phyloP scores from a whole-genome alignment of 495 filamentous ascomycete species.

The Chaetomium tenue region DNA sequence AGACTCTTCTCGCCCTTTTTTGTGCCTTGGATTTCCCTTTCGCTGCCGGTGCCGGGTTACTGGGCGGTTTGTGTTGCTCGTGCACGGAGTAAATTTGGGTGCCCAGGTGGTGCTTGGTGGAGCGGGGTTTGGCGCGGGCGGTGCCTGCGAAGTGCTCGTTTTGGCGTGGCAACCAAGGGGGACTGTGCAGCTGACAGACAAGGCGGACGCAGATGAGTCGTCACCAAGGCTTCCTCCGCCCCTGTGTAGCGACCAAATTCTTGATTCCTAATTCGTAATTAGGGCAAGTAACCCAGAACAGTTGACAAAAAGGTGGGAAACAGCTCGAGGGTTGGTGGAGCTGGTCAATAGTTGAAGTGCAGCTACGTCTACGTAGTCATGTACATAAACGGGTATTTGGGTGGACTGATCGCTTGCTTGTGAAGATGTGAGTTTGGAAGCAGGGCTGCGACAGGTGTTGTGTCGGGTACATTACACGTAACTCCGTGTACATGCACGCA shows the following conservation, averaged over 20 bases:
- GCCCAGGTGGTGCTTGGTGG: slow-evolving; percentile 21
- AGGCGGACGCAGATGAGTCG: background rate
- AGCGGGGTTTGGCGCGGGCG: slow-evolving; percentile 28
- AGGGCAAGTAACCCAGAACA: background rate
- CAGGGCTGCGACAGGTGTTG: too few relatives aligned
- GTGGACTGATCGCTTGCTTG: background rate
- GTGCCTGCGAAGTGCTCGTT: slow-evolving; percentile 16
- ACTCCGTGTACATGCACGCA: too few relatives aligned
- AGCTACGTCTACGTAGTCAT: too few relatives aligned
- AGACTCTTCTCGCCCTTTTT: slow-evolving; percentile 15
- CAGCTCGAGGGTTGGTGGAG: background rate
- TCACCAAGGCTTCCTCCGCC: background rate
- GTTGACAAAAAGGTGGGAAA: background rate
- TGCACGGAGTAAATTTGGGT: slow-evolving; percentile 32
- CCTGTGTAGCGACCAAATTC: background rate
- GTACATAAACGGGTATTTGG: too few relatives aligned
- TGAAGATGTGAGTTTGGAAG: background rate
- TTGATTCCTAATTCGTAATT: background rate
- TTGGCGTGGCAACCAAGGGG: slow-evolving; percentile 20
- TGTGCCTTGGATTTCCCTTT: slow-evolving; percentile 20
- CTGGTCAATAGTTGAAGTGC: background rate
- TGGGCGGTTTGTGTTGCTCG: slow-evolving; percentile 25
- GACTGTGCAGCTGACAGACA: slow-evolving; percentile 27
- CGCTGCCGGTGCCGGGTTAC: slow-evolving; percentile 18
- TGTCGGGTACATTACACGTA: too few relatives aligned